phyloP scores from a whole-genome alignment of 179 eudicot species.

The Amaranthus tricolor region DNA sequence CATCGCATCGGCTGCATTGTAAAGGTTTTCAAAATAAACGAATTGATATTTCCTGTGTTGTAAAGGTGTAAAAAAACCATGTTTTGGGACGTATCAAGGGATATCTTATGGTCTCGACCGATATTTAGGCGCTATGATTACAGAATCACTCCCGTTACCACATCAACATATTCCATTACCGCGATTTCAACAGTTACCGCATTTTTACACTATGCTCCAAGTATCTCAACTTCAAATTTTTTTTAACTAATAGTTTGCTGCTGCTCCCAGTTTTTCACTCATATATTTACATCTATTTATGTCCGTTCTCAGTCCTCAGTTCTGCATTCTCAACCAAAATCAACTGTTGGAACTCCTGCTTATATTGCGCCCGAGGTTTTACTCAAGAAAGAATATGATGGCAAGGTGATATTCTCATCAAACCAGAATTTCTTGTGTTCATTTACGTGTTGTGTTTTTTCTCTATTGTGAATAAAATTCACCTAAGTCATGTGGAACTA shows the following conservation, averaged over 20 bases:
- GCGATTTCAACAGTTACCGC: too few species aligned
- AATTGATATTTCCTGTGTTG: too few species aligned
- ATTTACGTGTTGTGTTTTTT: not conserved
- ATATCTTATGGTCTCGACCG: too few species aligned
- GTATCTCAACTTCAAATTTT: not conserved
- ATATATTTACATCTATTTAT: constrained; percentile 7
- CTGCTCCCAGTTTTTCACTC: not conserved
- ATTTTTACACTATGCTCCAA: too few species aligned
- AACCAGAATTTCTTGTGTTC: not conserved
- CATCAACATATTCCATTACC: too few species aligned
- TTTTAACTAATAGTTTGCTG: not conserved
- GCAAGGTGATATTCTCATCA: constrained; percentile 55
- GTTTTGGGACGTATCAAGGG: too few species aligned
- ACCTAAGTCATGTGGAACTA: not conserved
- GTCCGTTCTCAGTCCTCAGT: constrained; percentile 66
- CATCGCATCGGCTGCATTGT: too few species aligned
- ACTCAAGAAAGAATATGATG: constrained; percentile 90
- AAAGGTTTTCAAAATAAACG: too few species aligned
- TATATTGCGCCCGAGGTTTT: constrained; percentile 94
- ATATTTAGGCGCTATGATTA: not conserved
- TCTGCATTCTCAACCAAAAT: constrained; percentile 95
- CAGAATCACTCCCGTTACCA: too few species aligned
- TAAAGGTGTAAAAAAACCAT: too few species aligned
- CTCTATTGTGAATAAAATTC: too few species aligned
- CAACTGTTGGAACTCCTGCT: constrained; percentile 97